Conservation (phyloP, 208 protist species). For the Acanthamoeba culbertsoni region DNA sequence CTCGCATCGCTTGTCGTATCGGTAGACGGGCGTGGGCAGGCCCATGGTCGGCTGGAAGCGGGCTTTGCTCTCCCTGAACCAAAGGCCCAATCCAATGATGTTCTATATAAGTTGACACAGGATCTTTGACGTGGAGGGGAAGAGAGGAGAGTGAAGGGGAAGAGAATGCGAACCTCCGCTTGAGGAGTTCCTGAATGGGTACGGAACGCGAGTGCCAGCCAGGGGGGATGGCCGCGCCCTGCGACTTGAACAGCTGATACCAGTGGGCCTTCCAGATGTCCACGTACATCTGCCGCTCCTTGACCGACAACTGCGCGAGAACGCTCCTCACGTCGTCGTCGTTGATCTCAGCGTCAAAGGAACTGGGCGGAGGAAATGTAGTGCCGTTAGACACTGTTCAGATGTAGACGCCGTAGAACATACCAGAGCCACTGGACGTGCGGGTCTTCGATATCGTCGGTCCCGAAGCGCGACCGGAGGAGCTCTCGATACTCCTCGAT, state of each 20-base stretch:
- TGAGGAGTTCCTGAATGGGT: not conserved
- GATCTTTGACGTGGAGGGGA: too few relatives aligned
- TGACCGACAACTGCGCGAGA: not conserved
- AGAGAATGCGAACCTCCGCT: not conserved
- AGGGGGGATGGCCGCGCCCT: not conserved
- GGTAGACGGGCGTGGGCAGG: not conserved
- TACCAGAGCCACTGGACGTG: constrained; percentile 1
- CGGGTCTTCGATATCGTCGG: not conserved
- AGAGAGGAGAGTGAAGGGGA: not conserved
- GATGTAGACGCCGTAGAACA: too few relatives aligned
- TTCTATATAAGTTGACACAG: too few relatives aligned
- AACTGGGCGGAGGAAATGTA: not conserved
- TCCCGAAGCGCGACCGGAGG: not conserved
- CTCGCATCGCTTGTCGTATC: not conserved
- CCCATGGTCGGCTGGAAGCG: not conserved
- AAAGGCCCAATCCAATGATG: too few relatives aligned
- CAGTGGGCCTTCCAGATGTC: constrained; percentile 7
- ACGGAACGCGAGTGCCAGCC: not conserved
- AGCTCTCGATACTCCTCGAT: not conserved
- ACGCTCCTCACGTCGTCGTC: not conserved
- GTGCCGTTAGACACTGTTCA: too few relatives aligned
- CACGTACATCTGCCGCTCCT: not conserved
- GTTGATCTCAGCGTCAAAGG: not conserved
- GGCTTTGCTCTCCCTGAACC: not conserved
- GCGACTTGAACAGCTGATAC: not conserved